A percentile compares a stretch with the other conserved stretches of the same genome.
phyloP scores from a whole-genome alignment of 176 grass and related monocot genomes.

The Puccinellia tenuiflora region DNA sequence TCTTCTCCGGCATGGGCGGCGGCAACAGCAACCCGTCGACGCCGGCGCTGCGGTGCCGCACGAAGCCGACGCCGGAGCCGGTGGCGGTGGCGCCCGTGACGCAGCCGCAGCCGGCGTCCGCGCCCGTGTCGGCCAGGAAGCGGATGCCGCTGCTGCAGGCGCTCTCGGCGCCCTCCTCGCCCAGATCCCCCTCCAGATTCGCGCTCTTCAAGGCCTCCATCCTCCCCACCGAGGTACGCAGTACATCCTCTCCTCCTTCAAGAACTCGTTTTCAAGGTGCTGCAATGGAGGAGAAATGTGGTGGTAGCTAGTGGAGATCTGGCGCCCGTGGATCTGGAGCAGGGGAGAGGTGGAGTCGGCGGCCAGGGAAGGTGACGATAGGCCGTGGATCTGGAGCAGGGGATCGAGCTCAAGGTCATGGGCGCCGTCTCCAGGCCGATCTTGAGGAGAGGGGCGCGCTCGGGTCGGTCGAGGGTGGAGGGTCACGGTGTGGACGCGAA shows the following conservation, averaged over 20 bases:
- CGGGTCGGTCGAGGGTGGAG: too few species aligned
- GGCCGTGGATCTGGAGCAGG: too few species aligned
- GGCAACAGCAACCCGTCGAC: conserved; percentile 17
- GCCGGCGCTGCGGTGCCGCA: conserved; percentile 48
- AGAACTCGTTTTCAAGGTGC: background rate
- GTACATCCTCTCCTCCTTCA: background rate
- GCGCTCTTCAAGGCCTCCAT: conserved; percentile 79
- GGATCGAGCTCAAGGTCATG: too few species aligned
- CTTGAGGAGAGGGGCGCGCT: too few species aligned
- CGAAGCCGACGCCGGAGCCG: conserved; percentile 29
- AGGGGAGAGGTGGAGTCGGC: too few species aligned
- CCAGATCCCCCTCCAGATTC: conserved; percentile 86
- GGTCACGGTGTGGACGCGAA: too few species aligned
- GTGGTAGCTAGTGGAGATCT: too few species aligned
- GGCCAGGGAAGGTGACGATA: too few species aligned
- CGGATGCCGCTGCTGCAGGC: conserved; percentile 54
- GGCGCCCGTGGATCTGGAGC: too few species aligned
- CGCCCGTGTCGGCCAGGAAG: conserved; percentile 6
- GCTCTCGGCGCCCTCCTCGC: conserved; percentile 66
- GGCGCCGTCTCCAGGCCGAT: too few species aligned
- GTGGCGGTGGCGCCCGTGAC: conserved; percentile 3
- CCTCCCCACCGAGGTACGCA: conserved; percentile 54
- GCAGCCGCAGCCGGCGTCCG: background rate
- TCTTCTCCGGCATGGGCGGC: conserved; percentile 53
- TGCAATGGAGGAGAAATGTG: too few species aligned